Evolutionary conservation across 2,329 filamentous ascomycete species (phyloP).

Genomic region (Rhexocercosporidium sp.): DNA sequence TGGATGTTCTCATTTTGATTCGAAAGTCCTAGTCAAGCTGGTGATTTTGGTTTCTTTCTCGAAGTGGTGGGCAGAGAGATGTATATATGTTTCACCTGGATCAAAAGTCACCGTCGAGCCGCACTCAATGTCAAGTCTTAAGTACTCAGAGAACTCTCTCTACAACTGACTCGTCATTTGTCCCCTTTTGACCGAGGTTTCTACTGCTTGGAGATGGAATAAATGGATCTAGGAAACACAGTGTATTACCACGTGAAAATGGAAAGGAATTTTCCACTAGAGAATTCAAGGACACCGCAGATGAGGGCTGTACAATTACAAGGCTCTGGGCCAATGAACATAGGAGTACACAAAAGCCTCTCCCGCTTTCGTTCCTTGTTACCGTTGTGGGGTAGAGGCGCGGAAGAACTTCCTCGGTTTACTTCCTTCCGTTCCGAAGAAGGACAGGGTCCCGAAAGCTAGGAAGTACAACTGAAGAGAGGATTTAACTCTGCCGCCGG

Average conservation of each 20-base stretch:
- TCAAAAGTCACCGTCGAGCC: background rate
- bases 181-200: background rate
- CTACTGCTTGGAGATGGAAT: background rate
- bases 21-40: background rate
- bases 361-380: slow-evolving; percentile 8
- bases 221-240: background rate
- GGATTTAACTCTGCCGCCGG: no score
- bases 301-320: background rate
- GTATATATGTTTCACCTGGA: background rate
- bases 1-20: slow-evolving; percentile 24
- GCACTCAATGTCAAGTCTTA: background rate
- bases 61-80: background rate
- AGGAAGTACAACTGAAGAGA: no score
- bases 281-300: background rate
- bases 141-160: background rate
- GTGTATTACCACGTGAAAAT: background rate
- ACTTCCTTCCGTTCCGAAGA: slow-evolving; percentile 17
- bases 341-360: background rate
- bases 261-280: background rate
- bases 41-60: background rate
- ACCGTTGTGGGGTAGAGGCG: slow-evolving; percentile 17
- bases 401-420: slow-evolving; percentile 22
- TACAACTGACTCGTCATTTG: background rate
- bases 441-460: no score
- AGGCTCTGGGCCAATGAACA: background rate